Evolutionary conservation across 257 asterid genomes (phyloP), one percentile per base, ranked within the genome.

Genomic region (Gentiana macrophylla): DNA sequence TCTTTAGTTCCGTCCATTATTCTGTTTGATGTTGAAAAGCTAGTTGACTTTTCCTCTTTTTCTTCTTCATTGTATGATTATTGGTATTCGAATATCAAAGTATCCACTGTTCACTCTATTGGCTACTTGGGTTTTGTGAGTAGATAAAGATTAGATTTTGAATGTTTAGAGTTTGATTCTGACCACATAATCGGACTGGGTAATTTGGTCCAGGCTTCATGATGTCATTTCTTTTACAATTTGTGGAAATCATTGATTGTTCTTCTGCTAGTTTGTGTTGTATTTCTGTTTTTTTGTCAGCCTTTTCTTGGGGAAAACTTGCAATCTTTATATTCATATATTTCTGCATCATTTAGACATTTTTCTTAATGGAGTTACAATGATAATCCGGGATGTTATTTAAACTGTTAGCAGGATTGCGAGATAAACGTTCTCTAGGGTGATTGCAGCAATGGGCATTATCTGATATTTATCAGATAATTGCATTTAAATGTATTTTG

Each of bases 401-500:
- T 41, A 15, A 9, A n/a, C 63, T 58, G 8, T 15, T 36, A 37
- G 52, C 65, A 66, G 71, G 50, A 37, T 50, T 58, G 64, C 11
- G 51, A 53, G 13, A 35, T 43, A 4, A 63, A 62, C 4, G 5
- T 12, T 7, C 47, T 52, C 49, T 15, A 48, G 58, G 57, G 49
- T 34, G 56, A 35, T 15, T 52, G 57, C 62, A 37, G 38, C 53
- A 53, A 32, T 36, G 15, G 12, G 34, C 46, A 11, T 37, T 37
- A n/a, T 37, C 61, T 52, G 55, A 50, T n/a, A 37, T 52, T 15
- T 9, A 1, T 47, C 49, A 24, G 9, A 56, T 38, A 13, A 47
- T 49, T 57, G 11, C 49, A 34, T 59, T 68, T 53, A 63, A 37
- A 78, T 80, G 86, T 67, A 73, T 56, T 59, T 56, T 69, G 34